Base-by-base conservation (phyloP, 2,329 filamentous ascomycete species). In the Talaromyces sp. region DNA sequence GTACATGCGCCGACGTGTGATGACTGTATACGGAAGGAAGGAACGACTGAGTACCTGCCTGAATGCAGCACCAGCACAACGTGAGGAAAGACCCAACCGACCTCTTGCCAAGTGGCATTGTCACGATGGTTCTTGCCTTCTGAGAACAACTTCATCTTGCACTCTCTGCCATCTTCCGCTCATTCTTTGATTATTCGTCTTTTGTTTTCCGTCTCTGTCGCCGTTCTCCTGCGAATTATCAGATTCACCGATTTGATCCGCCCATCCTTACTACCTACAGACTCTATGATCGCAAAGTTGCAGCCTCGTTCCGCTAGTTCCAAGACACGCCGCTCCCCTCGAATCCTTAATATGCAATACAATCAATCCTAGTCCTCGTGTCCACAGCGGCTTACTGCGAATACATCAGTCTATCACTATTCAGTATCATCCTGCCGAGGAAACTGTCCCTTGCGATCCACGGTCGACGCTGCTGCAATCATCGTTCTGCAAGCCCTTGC, bases 371-470 rank as follows among this genome's bases (percentile, higher is more conserved):
- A 52, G 49, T 33, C 22, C 22, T 31, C 50, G 50, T 54, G 50
- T 54, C 50, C 50, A 54, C 50, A 35, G 25, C 47, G 47, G 47
- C 47, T 50, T 27, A 50, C 47, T 27, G 22, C 47, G 13, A 50
- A 13, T 11, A 54, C 31, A 31, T 31, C 27, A 31, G 7, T 31
- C 27, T 35, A 54, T 54, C 50, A 54, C 50, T 35, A 54, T 35
- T 54, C 50, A 33, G 27, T 52, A 22, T 6, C 31, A 56, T 31
- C 49, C 52, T 56, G 33, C 33, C 52, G 33, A 56, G 52, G n/a
- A 56, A 58, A 45, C 59, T 41, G 64, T 62, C 64, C 64, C 64
- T 62, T 62, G 64, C 64, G 59, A 65, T 62, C 63, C 63, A 65
- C 58, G 58, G 47, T 56, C 41, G 37, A 56, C 39, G n/a, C 43